phyloP scores from a whole-genome alignment of 2,329 filamentous ascomycete genomes.

The Curvularia sp. region DNA sequence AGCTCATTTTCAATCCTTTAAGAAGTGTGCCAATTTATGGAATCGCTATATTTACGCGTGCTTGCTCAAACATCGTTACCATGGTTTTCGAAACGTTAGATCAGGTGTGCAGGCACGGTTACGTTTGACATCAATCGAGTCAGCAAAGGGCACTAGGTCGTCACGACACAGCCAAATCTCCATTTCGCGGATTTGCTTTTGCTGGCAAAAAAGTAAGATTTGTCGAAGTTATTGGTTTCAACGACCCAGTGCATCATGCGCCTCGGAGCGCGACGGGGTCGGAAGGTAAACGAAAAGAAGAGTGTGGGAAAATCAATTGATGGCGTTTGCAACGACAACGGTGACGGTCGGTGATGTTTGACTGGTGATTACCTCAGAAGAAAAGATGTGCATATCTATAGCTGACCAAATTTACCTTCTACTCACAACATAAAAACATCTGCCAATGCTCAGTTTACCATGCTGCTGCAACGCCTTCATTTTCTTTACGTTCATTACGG shows the following conservation, averaged over 20 bases:
- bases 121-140: neutral
- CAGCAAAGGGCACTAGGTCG: neutral
- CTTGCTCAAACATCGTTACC: neutral
- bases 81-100: neutral
- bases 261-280: neutral
- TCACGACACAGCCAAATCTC: neutral
- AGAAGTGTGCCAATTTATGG: no score
- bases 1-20: neutral
- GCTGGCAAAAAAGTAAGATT: neutral
- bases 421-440: neutral
- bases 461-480: neutral
- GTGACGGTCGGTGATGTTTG: neutral
- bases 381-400: neutral
- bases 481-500: neutral
- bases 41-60: neutral
- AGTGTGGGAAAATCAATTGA: neutral
- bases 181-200: neutral
- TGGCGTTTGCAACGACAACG: neutral
- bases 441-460: neutral
- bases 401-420: neutral
- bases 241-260: neutral
- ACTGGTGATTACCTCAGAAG: neutral
- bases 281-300: neutral
- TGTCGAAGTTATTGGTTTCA: neutral
- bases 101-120: neutral